A percentile compares a stretch with the other conserved stretches of the same genome.
phyloP scores from a whole-genome alignment of 768 basidiomycete species.

The Cystofilobasidium macerans region DNA sequence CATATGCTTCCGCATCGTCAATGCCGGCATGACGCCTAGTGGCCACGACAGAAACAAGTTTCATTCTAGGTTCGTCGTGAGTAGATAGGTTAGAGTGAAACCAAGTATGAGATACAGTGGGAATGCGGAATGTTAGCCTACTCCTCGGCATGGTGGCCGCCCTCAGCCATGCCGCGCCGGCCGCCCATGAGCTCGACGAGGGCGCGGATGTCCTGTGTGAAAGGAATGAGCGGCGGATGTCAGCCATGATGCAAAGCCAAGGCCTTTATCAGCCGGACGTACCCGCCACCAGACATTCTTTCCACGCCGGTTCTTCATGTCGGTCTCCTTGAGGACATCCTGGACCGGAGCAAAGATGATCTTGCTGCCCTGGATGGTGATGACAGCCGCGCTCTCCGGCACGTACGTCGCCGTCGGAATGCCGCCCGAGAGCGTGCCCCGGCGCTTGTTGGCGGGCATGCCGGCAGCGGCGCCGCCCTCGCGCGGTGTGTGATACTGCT shows the following conservation, averaged over 20 bases:
- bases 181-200: slow-evolving; percentile 62
- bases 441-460: neutral
- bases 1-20: too few species aligned
- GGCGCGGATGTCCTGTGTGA: slow-evolving; percentile 48
- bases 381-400: slow-evolving; percentile 68
- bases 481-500: slow-evolving; percentile 46
- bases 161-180: slow-evolving; percentile 26
- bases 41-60: too few species aligned
- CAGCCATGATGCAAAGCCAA: too few species aligned
- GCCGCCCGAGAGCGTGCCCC: slow-evolving; percentile 11
- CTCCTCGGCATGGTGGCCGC: slow-evolving; percentile 24
- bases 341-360: slow-evolving; percentile 73
- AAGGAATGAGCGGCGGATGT: too few species aligned
- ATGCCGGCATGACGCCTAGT: too few species aligned
- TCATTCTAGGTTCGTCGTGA: too few species aligned
- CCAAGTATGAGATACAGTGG: too few species aligned
- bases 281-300: slow-evolving; percentile 77
- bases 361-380: slow-evolving; percentile 74
- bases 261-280: too few species aligned
- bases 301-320: slow-evolving; percentile 80
- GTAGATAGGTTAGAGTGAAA: too few species aligned
- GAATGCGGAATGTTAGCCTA: too few species aligned
- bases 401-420: slow-evolving; percentile 24
- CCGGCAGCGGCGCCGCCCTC: neutral
- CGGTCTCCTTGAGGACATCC: slow-evolving; percentile 74